A percentile compares a stretch with the other conserved stretches of the same genome.
These are phyloP conservation scores for Fusarium napiforme DNA, from an alignment of 2,329 filamentous ascomycete genomes.

Conservation along the genomic window DNA sequence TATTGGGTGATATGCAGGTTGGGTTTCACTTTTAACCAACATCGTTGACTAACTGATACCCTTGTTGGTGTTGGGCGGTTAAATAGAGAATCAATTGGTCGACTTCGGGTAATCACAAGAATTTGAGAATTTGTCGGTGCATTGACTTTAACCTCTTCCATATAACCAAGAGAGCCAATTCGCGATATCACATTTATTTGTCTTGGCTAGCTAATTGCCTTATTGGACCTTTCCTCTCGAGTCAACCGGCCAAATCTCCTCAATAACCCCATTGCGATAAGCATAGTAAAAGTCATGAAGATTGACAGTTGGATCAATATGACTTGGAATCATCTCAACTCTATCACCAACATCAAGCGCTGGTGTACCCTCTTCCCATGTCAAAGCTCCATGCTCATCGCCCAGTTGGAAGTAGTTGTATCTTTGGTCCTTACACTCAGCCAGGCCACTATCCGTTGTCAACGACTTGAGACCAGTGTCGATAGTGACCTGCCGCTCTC, in stretches of 20 bases:
- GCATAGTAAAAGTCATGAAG: slow-evolving; percentile 37
- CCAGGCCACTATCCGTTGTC: slow-evolving; percentile 29
- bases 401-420: slow-evolving; percentile 15
- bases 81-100: no score
- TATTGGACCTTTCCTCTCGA: slow-evolving; percentile 33
- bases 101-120: not conserved
- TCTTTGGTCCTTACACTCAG: slow-evolving; percentile 31
- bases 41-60: not conserved
- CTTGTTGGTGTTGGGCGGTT: not conserved
- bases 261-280: slow-evolving; percentile 5
- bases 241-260: slow-evolving; percentile 35
- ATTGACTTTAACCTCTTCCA: not conserved
- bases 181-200: accelerated
- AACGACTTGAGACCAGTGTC: slow-evolving; percentile 30
- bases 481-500: slow-evolving; percentile 29
- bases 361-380: slow-evolving; percentile 16
- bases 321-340: slow-evolving; percentile 36
- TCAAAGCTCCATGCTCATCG: slow-evolving; percentile 31
- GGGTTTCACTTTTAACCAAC: not conserved
- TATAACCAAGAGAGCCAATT: not conserved
- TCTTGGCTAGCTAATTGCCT: not conserved
- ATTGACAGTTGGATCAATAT: slow-evolving; percentile 37
- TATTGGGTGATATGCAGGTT: not conserved
- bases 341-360: slow-evolving; percentile 19
- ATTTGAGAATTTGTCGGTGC: not conserved